Percentiles rank a stretch among this genome's conserved stretches.
phyloP scores from a whole-genome alignment of 768 basidiomycete genomes.

The Crassisporium funariophilum region DNA sequence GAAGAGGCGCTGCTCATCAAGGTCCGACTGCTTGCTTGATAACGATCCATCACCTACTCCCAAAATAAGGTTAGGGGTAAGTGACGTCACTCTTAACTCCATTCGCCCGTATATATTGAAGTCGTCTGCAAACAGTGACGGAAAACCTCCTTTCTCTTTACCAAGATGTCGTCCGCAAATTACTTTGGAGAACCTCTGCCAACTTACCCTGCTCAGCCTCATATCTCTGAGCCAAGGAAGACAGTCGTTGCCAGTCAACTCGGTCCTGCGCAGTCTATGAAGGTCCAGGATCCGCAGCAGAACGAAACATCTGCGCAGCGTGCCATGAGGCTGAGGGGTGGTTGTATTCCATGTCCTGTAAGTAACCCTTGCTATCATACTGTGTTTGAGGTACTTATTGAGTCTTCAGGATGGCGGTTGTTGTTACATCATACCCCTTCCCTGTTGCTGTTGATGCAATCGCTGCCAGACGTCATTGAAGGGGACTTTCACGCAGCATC shows the following conservation, averaged over 20 bases:
- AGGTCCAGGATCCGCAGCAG: conserved; percentile 8
- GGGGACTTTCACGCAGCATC: too few relatives aligned
- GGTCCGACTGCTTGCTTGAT: too few relatives aligned
- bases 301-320: conserved; percentile 9
- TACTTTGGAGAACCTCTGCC: conserved; percentile 6
- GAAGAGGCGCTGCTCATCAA: too few relatives aligned
- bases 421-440: conserved; percentile 38
- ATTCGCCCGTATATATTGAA: too few relatives aligned
- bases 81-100: too few relatives aligned
- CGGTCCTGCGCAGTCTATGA: conserved; percentile 15
- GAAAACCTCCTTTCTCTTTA: conserved; percentile 1
- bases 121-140: too few relatives aligned
- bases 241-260: conserved; percentile 16
- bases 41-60: too few relatives aligned
- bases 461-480: too few relatives aligned
- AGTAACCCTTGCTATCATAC: neutral
- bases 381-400: neutral
- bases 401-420: conserved; percentile 39
- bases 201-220: conserved; percentile 12
- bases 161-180: conserved; percentile 12
- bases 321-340: conserved; percentile 26
- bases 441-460: conserved; percentile 29
- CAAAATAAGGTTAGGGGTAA: too few relatives aligned
- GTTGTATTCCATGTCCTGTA: conserved; percentile 31
- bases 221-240: neutral